Evolutionary conservation across 2,329 filamentous ascomycete species (phyloP), one percentile per base, ranked within the genome.

Genomic region (Orbilia brochopaga): DNA sequence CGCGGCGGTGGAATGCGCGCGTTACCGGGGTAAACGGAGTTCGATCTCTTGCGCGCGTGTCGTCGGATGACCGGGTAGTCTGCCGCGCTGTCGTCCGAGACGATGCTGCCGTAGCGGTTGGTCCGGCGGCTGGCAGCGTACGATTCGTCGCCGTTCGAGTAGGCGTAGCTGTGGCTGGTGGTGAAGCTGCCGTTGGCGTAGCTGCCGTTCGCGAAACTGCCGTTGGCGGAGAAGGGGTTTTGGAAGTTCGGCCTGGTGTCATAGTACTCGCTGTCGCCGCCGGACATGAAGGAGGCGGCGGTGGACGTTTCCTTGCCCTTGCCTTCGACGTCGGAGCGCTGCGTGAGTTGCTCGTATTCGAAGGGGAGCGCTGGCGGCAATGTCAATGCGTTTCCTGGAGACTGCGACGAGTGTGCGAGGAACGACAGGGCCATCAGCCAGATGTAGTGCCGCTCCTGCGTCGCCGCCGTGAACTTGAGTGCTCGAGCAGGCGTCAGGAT

Each of bases 401-500:
- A 88, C 77, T 93, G 89, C 15, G 89, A 87, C 0, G 92, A 96
- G 78, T 97, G 92, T 11, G 93, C 92, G 32, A 99, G 83, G 85
- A 97, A 99, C 0, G 92, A 96, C 19, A 99, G 83, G 0, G 94
- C 91, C 19, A 91, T 97, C 66, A 99, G 82, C 94, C 94, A 99
- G 54, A 97, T 82, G 77, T 95, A 96, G 79, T 99, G 94, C 15
- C 94, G 87, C 75, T 97, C 94, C 35, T 88, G 83, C 21, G 87
- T 89, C 15, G 85, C 83, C 0, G 94, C 91, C 0, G 94, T 99
- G 79, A 99, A 97, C 78, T 99, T 99, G 65, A 99, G 84, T 0
- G 94, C 94, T 76, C 94, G 86, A 76, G 96, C 89, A 0, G 94
- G 93, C 2, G 94, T 99, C 55, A 99, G 80, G 75, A 99, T 96